Percentiles rank a stretch among this genome's conserved stretches.
Evolutionary conservation across 306 rosid genomes (phyloP).

Genomic region (Quillaja saponaria): DNA sequence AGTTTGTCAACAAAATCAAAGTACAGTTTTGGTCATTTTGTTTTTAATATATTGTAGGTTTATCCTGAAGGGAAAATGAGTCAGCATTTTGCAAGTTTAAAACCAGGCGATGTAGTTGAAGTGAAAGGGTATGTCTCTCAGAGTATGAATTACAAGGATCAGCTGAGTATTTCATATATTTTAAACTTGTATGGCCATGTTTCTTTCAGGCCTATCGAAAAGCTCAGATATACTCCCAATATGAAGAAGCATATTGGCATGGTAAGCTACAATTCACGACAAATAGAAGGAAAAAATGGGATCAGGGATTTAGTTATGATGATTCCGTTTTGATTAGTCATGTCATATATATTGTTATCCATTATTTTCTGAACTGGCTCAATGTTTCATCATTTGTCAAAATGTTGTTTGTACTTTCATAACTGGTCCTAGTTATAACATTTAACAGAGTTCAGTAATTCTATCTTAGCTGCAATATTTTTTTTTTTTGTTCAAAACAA

Average conservation of each 20-base stretch:
- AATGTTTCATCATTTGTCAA: too few relatives aligned
- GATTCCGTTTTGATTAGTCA: conserved; percentile 14
- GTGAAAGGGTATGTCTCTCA: conserved; percentile 80
- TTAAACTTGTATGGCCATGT: conserved; percentile 24
- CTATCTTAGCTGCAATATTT: background rate
- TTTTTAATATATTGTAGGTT: conserved; percentile 54
- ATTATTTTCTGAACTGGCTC: background rate
- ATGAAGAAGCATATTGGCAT: conserved; percentile 98
- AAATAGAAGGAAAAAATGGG: conserved; percentile 13
- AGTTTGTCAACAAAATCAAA: conserved; percentile 8
- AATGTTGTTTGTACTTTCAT: too few relatives aligned
- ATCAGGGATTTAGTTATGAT: conserved; percentile 14
- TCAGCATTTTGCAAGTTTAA: conserved; percentile 95
- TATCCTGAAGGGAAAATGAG: conserved; percentile 98
- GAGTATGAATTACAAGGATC: conserved; percentile 18
- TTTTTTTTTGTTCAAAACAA: background rate
- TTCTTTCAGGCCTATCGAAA: conserved; percentile 87
- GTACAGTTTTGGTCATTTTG: conserved; percentile 15
- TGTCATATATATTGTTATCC: conserved; percentile 10
- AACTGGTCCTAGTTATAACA: too few relatives aligned
- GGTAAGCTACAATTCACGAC: conserved; percentile 49
- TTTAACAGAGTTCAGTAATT: too few relatives aligned
- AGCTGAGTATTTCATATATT: conserved; percentile 20
- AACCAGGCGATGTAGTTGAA: conserved; percentile 94
- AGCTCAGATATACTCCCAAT: conserved; percentile 82